Evolutionary conservation across 768 basidiomycete genomes (phyloP).

Genomic region (Amanita fuliginea): DNA sequence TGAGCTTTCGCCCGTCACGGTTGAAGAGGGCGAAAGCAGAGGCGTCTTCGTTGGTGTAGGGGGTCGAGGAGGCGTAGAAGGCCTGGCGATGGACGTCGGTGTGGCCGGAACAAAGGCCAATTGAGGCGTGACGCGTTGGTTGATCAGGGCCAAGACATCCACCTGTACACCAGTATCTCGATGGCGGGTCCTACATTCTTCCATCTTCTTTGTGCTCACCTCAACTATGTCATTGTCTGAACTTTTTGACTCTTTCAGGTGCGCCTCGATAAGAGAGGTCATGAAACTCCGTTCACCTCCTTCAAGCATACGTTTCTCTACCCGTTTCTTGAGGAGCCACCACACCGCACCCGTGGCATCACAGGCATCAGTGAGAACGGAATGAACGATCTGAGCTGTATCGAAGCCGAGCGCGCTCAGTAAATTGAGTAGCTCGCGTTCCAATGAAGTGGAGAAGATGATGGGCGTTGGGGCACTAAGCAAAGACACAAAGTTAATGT

Average conservation of each 20-base stretch:
- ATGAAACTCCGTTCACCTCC: conserved; percentile 10
- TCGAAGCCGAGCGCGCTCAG: conserved; percentile 79
- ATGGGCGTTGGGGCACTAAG: conserved; percentile 60
- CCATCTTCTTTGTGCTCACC: background rate
- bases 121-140: conserved; percentile 39
- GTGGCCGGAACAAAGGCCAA: conserved; percentile 72
- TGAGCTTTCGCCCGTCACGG: conserved; percentile 35
- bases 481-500: conserved; percentile 49
- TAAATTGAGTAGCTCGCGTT: conserved; percentile 68
- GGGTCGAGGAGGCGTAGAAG: conserved; percentile 44
- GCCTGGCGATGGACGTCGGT: conserved; percentile 40
- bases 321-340: conserved; percentile 91
- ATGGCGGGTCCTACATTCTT: conserved; percentile 21
- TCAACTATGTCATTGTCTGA: background rate
- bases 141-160: conserved; percentile 17
- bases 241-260: background rate
- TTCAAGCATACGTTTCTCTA: conserved; percentile 43
- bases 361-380: conserved; percentile 84
- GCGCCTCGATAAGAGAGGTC: conserved; percentile 1
- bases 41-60: conserved; percentile 36
- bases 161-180: conserved; percentile 35
- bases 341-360: conserved; percentile 85
- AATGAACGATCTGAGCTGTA: conserved; percentile 91
- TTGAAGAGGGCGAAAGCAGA: conserved; percentile 45
- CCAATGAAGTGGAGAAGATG: conserved; percentile 79